Percentiles rank a stretch among this genome's conserved stretches.
Evolutionary conservation across 169 alveolate species (phyloP).

Genomic region (Cryptosporidium tyzzeri): DNA sequence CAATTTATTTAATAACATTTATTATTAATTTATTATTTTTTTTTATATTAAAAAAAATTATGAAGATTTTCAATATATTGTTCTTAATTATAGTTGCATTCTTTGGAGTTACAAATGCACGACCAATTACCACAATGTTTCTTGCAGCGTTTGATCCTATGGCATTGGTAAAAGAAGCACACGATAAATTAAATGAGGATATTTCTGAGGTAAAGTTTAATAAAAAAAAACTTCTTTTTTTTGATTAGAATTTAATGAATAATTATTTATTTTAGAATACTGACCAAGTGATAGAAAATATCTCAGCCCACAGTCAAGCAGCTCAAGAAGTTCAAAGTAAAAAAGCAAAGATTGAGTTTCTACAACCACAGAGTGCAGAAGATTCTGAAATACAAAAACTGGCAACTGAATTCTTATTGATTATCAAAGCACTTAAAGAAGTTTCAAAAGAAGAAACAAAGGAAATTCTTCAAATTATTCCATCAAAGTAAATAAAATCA

Average conservation of each 20-base stretch:
- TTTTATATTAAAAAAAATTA: neutral
- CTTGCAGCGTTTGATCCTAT: constrained; percentile 72
- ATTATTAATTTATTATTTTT: neutral
- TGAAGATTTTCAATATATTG: constrained; percentile 18
- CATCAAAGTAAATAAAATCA: constrained; percentile 31
- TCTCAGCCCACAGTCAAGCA: constrained; percentile 29
- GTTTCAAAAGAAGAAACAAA: constrained; percentile 63
- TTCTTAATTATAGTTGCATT: neutral
- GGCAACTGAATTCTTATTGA: constrained; percentile 62
- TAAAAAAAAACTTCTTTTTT: neutral
- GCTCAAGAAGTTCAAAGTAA: neutral
- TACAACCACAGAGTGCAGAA: constrained; percentile 36
- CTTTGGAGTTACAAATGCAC: constrained; percentile 31
- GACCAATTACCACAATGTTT: constrained; percentile 38
- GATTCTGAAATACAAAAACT: constrained; percentile 62
- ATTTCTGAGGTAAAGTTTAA: constrained; percentile 19
- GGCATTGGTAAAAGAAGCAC: constrained; percentile 21
- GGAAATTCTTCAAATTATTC: constrained; percentile 56
- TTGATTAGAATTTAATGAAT: neutral
- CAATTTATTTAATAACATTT: neutral
- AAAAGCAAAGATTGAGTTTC: constrained; percentile 47
- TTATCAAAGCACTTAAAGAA: constrained; percentile 64
- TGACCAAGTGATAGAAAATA: constrained; percentile 19
- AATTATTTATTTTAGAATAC: constrained; percentile 4
- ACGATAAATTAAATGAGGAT: constrained; percentile 19